Evolutionary conservation across 2,329 filamentous ascomycete genomes (phyloP), one percentile per base, ranked within the genome.

Genomic region (Aspergillus calidoustus): DNA sequence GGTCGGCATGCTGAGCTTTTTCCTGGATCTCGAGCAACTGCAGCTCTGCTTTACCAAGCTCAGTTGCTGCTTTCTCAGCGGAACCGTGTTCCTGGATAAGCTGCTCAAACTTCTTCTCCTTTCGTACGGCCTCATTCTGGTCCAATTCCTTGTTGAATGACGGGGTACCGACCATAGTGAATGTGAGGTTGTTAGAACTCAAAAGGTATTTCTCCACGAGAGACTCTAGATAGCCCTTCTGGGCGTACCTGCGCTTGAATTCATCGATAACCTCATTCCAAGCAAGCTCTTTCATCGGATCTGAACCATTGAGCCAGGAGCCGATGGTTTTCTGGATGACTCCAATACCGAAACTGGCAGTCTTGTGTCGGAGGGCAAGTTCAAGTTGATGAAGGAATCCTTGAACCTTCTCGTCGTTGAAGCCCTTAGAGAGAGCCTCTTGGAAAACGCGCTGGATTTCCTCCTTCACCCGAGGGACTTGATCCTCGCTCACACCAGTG

Each of bases 351-450:
- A 99, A 99, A 71, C 91, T 93, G 58, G 95, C 92, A 0, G 93
- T 97, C 82, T 98, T 98, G 80, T 99, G 93, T 79, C 97, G 97
- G 53, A 98, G 80, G 0, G 89, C 86, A n/a, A 99, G 84, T 74
- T 99, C 95, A 4, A 98, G 80, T 76, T 98, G 94, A 76, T 99
- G 95, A 57, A 99, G 84, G 65, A 96, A 91, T 3, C 95, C 95
- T 65, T 97, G 92, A 62, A 99, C 92, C 77, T 99, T 99, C 69
- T 89, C 87, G 70, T 89, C 84, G 62, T 95, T 93, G 69, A 99
- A 97, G 0, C 95, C 94, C 62, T 89, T 91, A 28, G 88, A 80
- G 19, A 88, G 85, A 7, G 87, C 87, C 50, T 92, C 87, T 28
- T 83, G 82, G 58, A 97, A 82, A 3, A 94, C 91, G 31, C 86